Evolutionary conservation across 805 yeast species (phyloP).

Genomic region (Candida loeiensis): DNA sequence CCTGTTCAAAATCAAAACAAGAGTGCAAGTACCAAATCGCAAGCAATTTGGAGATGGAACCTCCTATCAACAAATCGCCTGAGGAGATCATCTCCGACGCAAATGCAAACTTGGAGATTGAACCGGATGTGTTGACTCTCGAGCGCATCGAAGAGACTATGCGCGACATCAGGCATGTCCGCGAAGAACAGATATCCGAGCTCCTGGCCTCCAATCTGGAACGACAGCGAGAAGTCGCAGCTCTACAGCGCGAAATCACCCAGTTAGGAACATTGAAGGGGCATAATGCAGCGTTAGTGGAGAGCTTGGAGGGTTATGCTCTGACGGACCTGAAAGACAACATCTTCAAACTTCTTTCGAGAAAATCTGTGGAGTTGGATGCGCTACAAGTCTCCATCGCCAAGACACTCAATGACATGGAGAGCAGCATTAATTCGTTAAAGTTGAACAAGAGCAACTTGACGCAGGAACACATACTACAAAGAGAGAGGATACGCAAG

Average conservation of each 20-base stretch:
- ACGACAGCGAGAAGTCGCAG: slow-evolving; percentile 10
- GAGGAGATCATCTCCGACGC: slow-evolving; percentile 39
- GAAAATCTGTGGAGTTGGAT: slow-evolving; percentile 36
- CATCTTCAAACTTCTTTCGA: slow-evolving; percentile 25
- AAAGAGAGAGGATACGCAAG: slow-evolving; percentile 4
- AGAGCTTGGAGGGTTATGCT: slow-evolving; percentile 10
- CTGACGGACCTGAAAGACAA: slow-evolving; percentile 10
- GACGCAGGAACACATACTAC: slow-evolving; percentile 7
- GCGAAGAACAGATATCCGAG: slow-evolving; percentile 21
- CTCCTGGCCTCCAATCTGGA: slow-evolving; percentile 8
- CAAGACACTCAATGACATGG: slow-evolving; percentile 49
- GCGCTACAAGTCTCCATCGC: slow-evolving; percentile 49
- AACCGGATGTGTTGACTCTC: slow-evolving; percentile 46
- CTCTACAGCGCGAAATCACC: slow-evolving; percentile 14
- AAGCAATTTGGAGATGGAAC: too few relatives aligned
- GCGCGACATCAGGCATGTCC: slow-evolving; percentile 16
- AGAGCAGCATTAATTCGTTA: slow-evolving; percentile 35
- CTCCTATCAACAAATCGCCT: slow-evolving; percentile 17
- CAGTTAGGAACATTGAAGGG: slow-evolving; percentile 21
- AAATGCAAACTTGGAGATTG: slow-evolving; percentile 48
- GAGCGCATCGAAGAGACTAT: slow-evolving; percentile 42
- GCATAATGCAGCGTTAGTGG: slow-evolving; percentile 16
- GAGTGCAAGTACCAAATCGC: too few relatives aligned
- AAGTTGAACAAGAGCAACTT: slow-evolving; percentile 34
- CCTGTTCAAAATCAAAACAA: background rate